Percentiles rank a stretch among this genome's conserved stretches.
These are phyloP conservation scores for Monosporascus ibericus DNA, from an alignment of 2,329 filamentous ascomycete species.

Conservation along the genomic window DNA sequence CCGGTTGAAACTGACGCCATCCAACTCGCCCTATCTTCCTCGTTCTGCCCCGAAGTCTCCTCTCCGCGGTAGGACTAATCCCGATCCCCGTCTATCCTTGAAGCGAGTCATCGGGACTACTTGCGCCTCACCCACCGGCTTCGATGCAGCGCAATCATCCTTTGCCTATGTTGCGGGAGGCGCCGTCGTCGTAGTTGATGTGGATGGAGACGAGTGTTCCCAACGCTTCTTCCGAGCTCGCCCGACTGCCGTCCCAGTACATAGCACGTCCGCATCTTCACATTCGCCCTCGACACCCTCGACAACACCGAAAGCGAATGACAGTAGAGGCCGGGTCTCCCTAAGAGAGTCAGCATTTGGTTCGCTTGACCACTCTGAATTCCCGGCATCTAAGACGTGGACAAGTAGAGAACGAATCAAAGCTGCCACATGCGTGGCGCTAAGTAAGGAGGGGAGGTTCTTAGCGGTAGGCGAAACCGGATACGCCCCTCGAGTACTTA, in stretches of 20 bases:
- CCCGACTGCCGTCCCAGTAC: constrained; percentile 64
- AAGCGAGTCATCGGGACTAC: constrained; percentile 89
- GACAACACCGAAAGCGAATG: constrained; percentile 55
- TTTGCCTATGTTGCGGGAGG: constrained; percentile 93
- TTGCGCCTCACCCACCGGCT: constrained; percentile 75
- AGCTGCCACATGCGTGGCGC: constrained; percentile 81
- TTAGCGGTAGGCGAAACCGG: constrained; percentile 93
- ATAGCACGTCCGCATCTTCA: constrained; percentile 49
- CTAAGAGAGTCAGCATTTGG: constrained; percentile 43
- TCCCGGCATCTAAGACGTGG: constrained; percentile 64
- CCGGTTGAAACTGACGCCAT: constrained; percentile 65
- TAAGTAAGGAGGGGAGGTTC: constrained; percentile 81
- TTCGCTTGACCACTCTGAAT: constrained; percentile 54
- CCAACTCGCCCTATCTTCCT: constrained; percentile 65
- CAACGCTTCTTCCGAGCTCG: constrained; percentile 90
- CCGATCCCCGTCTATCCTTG: constrained; percentile 61
- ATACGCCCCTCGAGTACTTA: constrained; percentile 82
- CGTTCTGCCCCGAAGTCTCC: constrained; percentile 57
- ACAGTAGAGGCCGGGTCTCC: constrained; percentile 53
- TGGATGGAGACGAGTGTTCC: constrained; percentile 60
- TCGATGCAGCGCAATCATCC: constrained; percentile 70
- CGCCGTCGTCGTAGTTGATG: constrained; percentile 81
- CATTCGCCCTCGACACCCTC: constrained; percentile 44
- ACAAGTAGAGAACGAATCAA: constrained; percentile 90
- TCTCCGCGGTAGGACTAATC: constrained; percentile 39